A percentile compares a stretch with the other conserved stretches of the same genome.
Evolutionary conservation across 1,139 yeast species (phyloP).

Genomic region (Taphrina deformans): DNA sequence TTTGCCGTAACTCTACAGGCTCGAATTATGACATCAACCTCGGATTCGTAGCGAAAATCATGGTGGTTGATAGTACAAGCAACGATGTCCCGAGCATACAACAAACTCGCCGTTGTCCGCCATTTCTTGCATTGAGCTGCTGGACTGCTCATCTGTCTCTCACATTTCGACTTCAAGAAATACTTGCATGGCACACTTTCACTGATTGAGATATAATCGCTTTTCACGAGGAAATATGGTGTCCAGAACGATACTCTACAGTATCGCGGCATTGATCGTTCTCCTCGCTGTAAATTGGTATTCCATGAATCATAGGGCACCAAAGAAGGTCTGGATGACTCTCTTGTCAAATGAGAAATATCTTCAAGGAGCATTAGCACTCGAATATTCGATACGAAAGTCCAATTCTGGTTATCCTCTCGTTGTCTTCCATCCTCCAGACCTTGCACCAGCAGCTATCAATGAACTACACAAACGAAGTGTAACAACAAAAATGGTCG

Average conservation of each 20-base stretch:
- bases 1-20: too few relatives aligned
- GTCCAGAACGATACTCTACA: not conserved
- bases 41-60: too few relatives aligned
- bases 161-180: too few relatives aligned
- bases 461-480: conserved; percentile 47
- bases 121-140: too few relatives aligned
- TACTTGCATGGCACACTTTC: too few relatives aligned
- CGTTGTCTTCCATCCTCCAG: conserved; percentile 55
- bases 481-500: conserved; percentile 50
- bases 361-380: conserved; percentile 53
- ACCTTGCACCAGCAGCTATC: conserved; percentile 49
- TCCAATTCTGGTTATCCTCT: conserved; percentile 52
- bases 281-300: conserved; percentile 8
- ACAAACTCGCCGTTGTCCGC: too few relatives aligned
- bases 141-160: too few relatives aligned
- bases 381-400: conserved; percentile 51
- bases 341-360: conserved; percentile 55
- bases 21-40: not conserved
- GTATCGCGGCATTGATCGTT: not conserved
- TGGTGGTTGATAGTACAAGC: too few relatives aligned
- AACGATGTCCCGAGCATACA: too few relatives aligned
- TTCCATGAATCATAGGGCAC: not conserved
- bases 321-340: conserved; percentile 54
- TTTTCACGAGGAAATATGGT: too few relatives aligned
- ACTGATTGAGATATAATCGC: too few relatives aligned